Evolutionary conservation across 345 rosid species (phyloP), one percentile per base, ranked within the genome.

Genomic region (Citrus sp.): DNA sequence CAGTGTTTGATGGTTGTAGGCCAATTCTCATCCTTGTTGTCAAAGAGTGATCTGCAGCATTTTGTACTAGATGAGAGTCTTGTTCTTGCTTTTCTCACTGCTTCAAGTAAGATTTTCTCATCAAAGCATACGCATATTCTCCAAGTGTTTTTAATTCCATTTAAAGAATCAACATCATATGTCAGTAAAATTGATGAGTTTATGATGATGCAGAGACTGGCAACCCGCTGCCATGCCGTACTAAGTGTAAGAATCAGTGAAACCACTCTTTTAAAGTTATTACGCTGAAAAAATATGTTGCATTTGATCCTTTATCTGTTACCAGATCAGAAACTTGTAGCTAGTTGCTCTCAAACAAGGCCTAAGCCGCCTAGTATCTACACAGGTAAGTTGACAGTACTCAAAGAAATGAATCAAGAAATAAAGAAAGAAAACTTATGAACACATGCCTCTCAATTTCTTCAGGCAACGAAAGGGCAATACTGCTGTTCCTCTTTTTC

Each of bases 41-140:
- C 86, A n/a, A 84, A 83, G 76, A 90, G 89, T 74, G 94, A 92
- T 81, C 86, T 92, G 74, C 88, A 87, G 78, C 84, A 85, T 77
- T 92, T 91, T 84, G 85, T 80, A 9, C 74, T 92, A 81, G 95
- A 91, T 54, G 99, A 95, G 84, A 85, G 89, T 75, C 87, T 86
- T 82, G 89, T 92, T 83, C 97, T 92, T 54, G 90, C 95, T 56
- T 95, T 95, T 62, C 24, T 89, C 58, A 77, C 96, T 27, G 96
- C 97, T 78, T 82, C 98, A 70, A 83, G 95, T 86, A 49, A 80
- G 88, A 66, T 62, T 75, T 67, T 66, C 69, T 37, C 12, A 8
- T 27, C 70, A 54, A 27, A n/a, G 32, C 40, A 49, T 63, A 30
- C 14, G 32, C 25, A 34, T n/a, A 12, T 56, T 10, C 46, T n/a